Evolutionary conservation across 164 flowering plant species (phyloP), one percentile per base, ranked within the genome.

Genomic region (Buxus sempervirens): DNA sequence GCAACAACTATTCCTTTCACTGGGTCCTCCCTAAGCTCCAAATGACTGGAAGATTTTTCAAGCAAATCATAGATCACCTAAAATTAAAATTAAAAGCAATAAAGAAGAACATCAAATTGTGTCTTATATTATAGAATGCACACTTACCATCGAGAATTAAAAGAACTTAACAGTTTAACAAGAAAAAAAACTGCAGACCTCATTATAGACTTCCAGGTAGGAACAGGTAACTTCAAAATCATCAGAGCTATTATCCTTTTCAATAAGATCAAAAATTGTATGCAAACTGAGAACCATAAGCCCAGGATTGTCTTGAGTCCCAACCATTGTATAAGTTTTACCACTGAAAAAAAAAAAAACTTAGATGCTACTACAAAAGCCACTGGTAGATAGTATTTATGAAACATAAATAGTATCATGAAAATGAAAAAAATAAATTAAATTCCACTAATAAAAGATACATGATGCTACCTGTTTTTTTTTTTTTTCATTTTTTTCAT

Each of bases 131-230:
- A 59, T 22, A 66, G 22, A 60, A 15, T 58, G 24, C 25, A 62
- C 1, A 2, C 58, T n/a, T 25, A 48, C 26, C 36, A 8, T 28
- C 22, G n/a, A 13, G 7, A 4, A 49, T 41, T 51, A 36, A 66
- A 62, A 51, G 51, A 22, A 67, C 26, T 57, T 68, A 32, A 58
- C 55, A n/a, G n/a, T n/a, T 36, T 53, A 36, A 20, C 62, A 65
- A 45, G 12, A 58, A 66, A 67, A 72, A 53, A 59, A 60, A 72
- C 19, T 60, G 18, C 84, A 49, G 79, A 90, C 98, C 80, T 92
- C 98, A 82, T 92, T 92, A 79, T 92, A 90, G 76, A 92, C 98
- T 85, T 92, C 98, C 70, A 92, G 90, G 83, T 90, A 92, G 55
- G 98, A 92, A 73, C 96, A 92, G 57, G 85, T 75, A 70, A 92